Conservation (phyloP, 805 yeast species). For the Yarrowia porcina region DNA sequence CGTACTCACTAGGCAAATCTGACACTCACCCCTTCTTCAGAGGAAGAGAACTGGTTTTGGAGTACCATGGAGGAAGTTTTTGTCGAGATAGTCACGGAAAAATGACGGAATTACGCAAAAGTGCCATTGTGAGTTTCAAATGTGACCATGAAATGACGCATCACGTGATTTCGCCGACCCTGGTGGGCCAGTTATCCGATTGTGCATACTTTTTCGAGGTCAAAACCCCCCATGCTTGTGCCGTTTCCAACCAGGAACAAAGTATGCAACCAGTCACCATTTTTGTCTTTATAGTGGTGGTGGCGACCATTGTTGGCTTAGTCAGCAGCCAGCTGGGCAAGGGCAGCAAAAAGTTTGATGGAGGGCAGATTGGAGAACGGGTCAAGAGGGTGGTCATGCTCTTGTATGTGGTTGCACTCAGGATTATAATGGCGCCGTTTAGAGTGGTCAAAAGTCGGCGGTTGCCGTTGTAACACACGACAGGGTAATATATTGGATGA, state of each 20-base stretch:
- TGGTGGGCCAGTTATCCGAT: slow-evolving; percentile 68
- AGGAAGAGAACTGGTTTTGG: slow-evolving; percentile 67
- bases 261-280: slow-evolving; percentile 51
- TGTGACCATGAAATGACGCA: slow-evolving; percentile 68
- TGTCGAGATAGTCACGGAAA: slow-evolving; percentile 52
- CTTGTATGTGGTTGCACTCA: neutral
- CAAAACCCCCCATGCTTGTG: slow-evolving; percentile 80
- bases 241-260: slow-evolving; percentile 66
- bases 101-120: slow-evolving; percentile 46
- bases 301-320: slow-evolving; percentile 41
- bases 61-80: slow-evolving; percentile 61
- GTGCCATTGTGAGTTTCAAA: slow-evolving; percentile 65
- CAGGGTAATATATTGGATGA: too few species aligned
- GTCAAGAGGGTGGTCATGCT: neutral
- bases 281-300: slow-evolving; percentile 52
- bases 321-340: neutral
- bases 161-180: slow-evolving; percentile 58
- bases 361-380: neutral
- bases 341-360: neutral
- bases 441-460: neutral
- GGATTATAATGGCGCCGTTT: slow-evolving; percentile 2
- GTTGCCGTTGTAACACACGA: slow-evolving; percentile 13
- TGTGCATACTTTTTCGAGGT: slow-evolving; percentile 85
- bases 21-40: slow-evolving; percentile 60
- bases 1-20: slow-evolving; percentile 53